These are phyloP conservation scores for Astrothelium subdiscretum DNA, from an alignment of 495 filamentous ascomycete genomes.

Conservation along the genomic window DNA sequence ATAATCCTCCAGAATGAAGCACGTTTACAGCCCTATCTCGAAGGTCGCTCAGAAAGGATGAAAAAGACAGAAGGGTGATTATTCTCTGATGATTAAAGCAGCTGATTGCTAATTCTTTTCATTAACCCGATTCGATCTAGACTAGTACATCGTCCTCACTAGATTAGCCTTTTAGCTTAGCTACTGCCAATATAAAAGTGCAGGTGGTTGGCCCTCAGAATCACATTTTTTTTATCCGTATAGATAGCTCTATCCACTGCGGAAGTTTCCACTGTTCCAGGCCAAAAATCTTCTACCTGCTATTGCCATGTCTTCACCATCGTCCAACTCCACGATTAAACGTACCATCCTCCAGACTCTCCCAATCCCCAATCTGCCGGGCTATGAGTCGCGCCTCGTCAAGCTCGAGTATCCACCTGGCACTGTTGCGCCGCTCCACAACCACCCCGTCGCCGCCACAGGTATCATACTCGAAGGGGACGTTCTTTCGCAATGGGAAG, in stretches of 20 bases:
- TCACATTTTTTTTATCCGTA: too few species aligned
- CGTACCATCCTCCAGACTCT: constrained; percentile 6
- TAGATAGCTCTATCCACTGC: not conserved
- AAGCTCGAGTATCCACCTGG: constrained; percentile 7
- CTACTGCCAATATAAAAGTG: not conserved
- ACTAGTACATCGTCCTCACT: not conserved
- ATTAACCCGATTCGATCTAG: not conserved
- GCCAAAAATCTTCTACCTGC: not conserved
- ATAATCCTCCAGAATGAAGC: not conserved
- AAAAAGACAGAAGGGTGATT: not conserved
- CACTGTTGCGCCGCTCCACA: constrained; percentile 3
- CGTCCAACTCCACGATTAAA: not conserved
- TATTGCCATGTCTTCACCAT: constrained; percentile 2
- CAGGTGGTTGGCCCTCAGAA: not conserved
- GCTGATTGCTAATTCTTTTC: not conserved
- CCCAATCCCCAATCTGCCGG: constrained; percentile 6
- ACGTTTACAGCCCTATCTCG: not conserved
- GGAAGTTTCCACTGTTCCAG: not conserved
- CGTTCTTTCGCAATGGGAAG: constrained; percentile 9
- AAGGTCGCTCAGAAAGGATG: not conserved
- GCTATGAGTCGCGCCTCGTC: constrained; percentile 9
- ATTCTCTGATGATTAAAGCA: not conserved
- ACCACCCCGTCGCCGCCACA: constrained; percentile 3
- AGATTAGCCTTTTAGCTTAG: not conserved
- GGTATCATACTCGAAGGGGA: not conserved